Conservation (phyloP, 306 rosid species). For the Crataegus laevigata region DNA sequence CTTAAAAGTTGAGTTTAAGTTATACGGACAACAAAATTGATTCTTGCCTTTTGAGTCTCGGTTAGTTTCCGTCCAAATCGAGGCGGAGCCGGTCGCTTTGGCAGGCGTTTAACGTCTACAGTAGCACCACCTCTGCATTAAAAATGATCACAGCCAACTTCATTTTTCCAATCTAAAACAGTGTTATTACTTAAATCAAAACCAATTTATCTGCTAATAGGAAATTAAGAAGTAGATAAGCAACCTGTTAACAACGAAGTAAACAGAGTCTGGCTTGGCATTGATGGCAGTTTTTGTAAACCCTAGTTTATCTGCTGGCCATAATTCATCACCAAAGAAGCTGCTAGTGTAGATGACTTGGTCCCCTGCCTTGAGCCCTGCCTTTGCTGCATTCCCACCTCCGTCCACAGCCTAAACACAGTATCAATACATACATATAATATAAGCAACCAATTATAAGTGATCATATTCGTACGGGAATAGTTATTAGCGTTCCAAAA, state of each 20-base stretch:
- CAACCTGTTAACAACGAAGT: constrained; percentile 96
- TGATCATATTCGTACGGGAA: not conserved
- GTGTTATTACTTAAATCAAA: not conserved
- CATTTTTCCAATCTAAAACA: not conserved
- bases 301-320: constrained; percentile 99
- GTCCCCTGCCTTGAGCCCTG: constrained; percentile 85
- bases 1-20: not conserved
- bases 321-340: constrained; percentile 96
- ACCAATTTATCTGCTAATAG: too few relatives aligned
- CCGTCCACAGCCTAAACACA: constrained; percentile 70
- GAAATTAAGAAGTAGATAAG: not conserved
- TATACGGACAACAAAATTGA: not conserved
- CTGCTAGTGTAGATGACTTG: constrained; percentile 95
- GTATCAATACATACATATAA: not conserved
- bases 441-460: not conserved
- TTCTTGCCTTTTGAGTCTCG: constrained; percentile 71
- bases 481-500: not conserved
- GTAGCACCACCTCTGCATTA: constrained; percentile 69
- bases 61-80: constrained; percentile 82
- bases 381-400: constrained; percentile 95
- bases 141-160: not conserved
- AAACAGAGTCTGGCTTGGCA: constrained; percentile 91
- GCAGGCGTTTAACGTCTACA: constrained; percentile 77
- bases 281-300: constrained; percentile 91
- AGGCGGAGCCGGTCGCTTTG: constrained; percentile 90